Base-by-base conservation (phyloP, 2,329 filamentous ascomycete species). In the Ilyonectria sp. region DNA sequence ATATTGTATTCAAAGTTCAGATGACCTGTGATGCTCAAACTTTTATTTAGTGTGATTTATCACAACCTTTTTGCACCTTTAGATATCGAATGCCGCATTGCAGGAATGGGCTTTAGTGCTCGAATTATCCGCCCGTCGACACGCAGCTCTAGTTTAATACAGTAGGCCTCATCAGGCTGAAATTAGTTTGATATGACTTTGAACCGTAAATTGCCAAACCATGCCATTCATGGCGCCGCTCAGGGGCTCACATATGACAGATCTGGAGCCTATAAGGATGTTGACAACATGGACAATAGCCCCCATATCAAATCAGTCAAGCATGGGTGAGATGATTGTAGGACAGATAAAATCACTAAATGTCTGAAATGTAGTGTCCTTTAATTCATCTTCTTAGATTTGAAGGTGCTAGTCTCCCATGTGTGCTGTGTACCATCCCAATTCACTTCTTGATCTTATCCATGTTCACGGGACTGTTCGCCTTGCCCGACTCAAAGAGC, bases 401-500 rank as follows among this genome's bases (percentile, higher is more conserved):
- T 43, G 6, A 43, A n/a, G 15, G 5, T 2, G 17, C 2, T 3
- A n/a, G 1, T 43, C 17, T 23, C 6, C 6, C 15, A 19, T 40
- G 4, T n/a, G 4, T 33, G 9, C 9, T 15, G 8, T 53, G 2
- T 21, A 2, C 17, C 15, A 1, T n/a, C 5, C 2, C n/a, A 19
- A 13, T 13, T 29, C 49, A 67, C 37, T 67, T 63, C 37, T 63
- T 62, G 7, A 70, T 29, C 56, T 49, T 46, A 11, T 65, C 59
- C 3, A 55, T 15, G 21, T 74, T 75, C 0, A 75, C 73, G 2
- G 71, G 68, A 13, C 65, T 68, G n/a, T 71, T 70, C 1, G 69
- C 64, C 40, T 69, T 70, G 10, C 72, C 72, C 8, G 65, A 71
- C 49, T 73, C 68, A 31, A 76, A 77, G 19, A 69, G 65, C 1